Conservation (phyloP, 192 early-diverging fungal genomes). For the Coemansia sp. region DNA sequence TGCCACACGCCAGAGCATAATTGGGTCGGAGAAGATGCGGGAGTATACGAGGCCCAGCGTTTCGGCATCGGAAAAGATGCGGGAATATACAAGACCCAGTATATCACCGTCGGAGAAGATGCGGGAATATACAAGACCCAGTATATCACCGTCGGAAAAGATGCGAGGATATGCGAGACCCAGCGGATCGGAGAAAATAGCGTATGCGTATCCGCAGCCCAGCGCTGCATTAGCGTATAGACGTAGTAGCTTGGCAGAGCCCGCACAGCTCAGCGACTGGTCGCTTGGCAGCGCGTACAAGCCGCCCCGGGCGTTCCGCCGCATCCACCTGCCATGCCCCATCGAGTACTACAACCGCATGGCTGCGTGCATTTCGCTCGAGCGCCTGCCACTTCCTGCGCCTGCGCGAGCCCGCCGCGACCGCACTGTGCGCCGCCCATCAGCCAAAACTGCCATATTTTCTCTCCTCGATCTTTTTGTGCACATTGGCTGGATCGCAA, state of each 20-base stretch:
- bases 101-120: too few species aligned
- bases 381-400: constrained; percentile 2
- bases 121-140: too few species aligned
- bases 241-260: not conserved
- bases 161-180: too few species aligned
- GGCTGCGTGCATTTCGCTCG: constrained; percentile 14
- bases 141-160: too few species aligned
- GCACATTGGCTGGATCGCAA: constrained; percentile 40
- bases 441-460: constrained; percentile 42
- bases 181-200: not conserved
- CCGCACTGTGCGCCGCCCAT: constrained; percentile 29
- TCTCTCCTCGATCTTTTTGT: constrained; percentile 38
- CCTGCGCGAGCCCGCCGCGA: not conserved
- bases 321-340: constrained; percentile 16
- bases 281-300: constrained; percentile 9
- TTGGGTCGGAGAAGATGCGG: not conserved
- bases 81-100: not conserved
- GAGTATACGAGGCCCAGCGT: not conserved
- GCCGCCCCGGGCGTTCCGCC: constrained; percentile 3
- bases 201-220: not conserved
- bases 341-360: constrained; percentile 15
- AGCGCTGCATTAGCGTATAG: too few species aligned
- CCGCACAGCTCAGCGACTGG: constrained; percentile 4
- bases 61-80: not conserved
- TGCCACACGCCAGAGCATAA: not conserved